These are phyloP conservation scores for Phylloporus sp. DNA, from an alignment of 1,284 basidiomycete species.

Conservation along the genomic window DNA sequence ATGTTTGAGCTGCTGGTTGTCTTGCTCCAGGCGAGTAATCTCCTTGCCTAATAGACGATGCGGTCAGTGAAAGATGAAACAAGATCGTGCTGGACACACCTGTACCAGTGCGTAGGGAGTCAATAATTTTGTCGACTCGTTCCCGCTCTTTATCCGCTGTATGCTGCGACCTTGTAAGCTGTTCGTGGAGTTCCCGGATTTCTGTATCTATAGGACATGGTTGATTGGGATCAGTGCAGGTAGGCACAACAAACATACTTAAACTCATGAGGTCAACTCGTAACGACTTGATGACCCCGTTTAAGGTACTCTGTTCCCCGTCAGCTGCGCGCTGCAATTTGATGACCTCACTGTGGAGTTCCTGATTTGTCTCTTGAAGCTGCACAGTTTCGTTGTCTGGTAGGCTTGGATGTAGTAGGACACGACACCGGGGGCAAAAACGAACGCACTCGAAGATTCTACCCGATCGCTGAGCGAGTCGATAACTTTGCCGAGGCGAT, in stretches of 20 bases:
- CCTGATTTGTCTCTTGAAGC: too few relatives aligned
- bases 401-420: background rate
- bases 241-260: too few relatives aligned
- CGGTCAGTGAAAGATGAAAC: background rate
- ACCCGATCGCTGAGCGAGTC: background rate
- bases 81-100: background rate
- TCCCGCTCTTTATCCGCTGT: too few relatives aligned
- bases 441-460: background rate
- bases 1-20: background rate
- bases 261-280: background rate
- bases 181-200: too few relatives aligned
- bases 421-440: background rate
- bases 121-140: too few relatives aligned
- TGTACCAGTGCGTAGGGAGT: too few relatives aligned
- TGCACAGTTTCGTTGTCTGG: background rate
- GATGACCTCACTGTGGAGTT: background rate
- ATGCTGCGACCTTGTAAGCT: too few relatives aligned
- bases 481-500: background rate
- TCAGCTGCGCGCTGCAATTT: background rate
- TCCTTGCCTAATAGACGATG: background rate
- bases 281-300: background rate
- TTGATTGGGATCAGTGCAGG: too few relatives aligned
- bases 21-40: background rate
- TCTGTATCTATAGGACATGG: too few relatives aligned
- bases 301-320: background rate